These are phyloP conservation scores for Botryosphaeria dothidea DNA, from an alignment of 2,329 filamentous ascomycete genomes.

Conservation along the genomic window DNA sequence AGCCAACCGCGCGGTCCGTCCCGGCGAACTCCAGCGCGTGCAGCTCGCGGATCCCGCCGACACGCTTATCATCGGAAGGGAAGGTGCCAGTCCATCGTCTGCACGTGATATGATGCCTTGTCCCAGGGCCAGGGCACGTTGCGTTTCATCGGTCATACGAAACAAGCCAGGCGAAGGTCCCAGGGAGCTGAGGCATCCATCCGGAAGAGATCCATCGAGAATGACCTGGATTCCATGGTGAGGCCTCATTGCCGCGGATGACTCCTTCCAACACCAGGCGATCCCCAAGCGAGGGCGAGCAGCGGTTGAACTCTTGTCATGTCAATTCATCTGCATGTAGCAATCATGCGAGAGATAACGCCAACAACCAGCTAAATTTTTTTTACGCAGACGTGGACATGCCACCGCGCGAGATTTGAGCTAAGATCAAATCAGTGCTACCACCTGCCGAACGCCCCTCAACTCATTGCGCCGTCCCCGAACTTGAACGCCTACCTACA, in stretches of 20 bases:
- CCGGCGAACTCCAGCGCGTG: neutral
- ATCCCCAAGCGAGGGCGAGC: neutral
- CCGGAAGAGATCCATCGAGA: too few species aligned
- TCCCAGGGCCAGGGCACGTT: too few species aligned
- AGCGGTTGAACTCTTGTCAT: too few species aligned
- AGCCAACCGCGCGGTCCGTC: neutral
- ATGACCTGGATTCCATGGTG: too few species aligned
- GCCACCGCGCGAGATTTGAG: neutral
- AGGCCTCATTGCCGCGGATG: too few species aligned
- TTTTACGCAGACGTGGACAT: constrained; percentile 8
- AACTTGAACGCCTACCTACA: neutral
- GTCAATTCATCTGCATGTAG: too few species aligned
- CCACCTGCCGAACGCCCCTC: neutral
- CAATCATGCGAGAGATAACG: too few species aligned
- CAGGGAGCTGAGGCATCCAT: too few species aligned
- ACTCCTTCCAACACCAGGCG: too few species aligned
- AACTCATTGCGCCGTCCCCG: neutral
- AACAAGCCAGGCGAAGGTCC: too few species aligned
- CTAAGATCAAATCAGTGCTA: neutral
- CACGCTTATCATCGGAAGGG: neutral
- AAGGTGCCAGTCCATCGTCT: neutral
- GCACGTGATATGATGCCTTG: neutral
- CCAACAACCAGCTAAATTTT: neutral
- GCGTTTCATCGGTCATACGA: too few species aligned
- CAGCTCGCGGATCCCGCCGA: neutral